Evolutionary conservation across 2,329 filamentous ascomycete genomes (phyloP), one percentile per base, ranked within the genome.

Genomic region (Phaeosphaeria sp.): DNA sequence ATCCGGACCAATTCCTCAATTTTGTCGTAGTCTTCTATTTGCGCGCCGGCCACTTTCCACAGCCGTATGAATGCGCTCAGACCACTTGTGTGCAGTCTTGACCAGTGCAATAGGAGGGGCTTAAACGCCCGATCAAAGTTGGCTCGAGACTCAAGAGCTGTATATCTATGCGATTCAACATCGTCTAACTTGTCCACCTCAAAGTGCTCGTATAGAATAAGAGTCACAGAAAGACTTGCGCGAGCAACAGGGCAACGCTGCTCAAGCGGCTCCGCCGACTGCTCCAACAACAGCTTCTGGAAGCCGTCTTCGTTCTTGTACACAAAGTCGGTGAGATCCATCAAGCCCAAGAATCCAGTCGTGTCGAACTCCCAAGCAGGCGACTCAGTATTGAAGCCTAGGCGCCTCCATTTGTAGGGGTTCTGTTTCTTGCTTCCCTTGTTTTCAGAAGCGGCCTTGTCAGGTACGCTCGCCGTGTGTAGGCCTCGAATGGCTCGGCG

Each of bases 301-400:
- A 96, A 98, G 11, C 88, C 87, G 72, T 97, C 93, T 75, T 97
- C 92, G 72, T 97, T 89, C 73, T 93, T 96, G 71, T 90, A 87
- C 49, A 97, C 92, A 74, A 92, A 99, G 76, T 98, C 93, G 1
- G 93, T 92, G 70, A 99, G 79, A 75, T 99, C 95, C 93, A 99
- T 98, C 87, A 99, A 92, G 25, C 95, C 95, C 53, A 99, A 79
- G 74, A 93, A 98, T 0, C 95, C 95, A 25, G 91, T 90, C 41
- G 87, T 82, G 20, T 92, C 89, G 72, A 99, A 98, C 67, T 99
- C 95, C 68, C 85, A 84, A 0, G 89, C 89, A 3, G 95, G 95
- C 65, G 87, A 93, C 77, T 99, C 95, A 0, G 90, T 90, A 76
- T 95, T 90, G 70, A 99, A 99, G 2, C 95, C 95, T 43, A 99